These are phyloP conservation scores for Coleophoma crateriformis DNA, from an alignment of 2,329 filamentous ascomycete genomes.

Conservation along the genomic window DNA sequence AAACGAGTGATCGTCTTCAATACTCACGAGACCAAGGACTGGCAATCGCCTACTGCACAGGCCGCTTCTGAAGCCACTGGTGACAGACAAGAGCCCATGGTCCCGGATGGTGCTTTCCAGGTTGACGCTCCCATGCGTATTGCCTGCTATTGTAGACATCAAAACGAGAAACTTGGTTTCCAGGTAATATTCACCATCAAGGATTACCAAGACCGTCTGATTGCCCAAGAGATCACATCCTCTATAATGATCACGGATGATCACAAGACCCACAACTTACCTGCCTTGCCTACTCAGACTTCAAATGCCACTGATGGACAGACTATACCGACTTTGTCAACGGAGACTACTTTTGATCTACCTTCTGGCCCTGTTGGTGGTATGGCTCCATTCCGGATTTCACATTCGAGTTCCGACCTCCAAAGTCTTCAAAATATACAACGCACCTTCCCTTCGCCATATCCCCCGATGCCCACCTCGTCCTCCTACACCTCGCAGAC, in stretches of 20 bases:
- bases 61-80: constrained; percentile 38
- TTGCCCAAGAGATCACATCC: constrained; percentile 80
- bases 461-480: constrained; percentile 16
- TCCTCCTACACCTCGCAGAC: constrained; percentile 30
- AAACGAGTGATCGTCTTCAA: constrained; percentile 88
- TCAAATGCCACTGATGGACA: constrained; percentile 25
- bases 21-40: constrained; percentile 80
- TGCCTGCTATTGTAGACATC: constrained; percentile 93
- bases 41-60: constrained; percentile 58
- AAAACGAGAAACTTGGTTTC: constrained; percentile 89
- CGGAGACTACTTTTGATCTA: constrained; percentile 20
- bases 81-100: constrained; percentile 39
- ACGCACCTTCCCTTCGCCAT: constrained; percentile 38
- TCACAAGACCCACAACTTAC: constrained; percentile 73
- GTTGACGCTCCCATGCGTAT: constrained; percentile 91
- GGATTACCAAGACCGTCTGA: constrained; percentile 66
- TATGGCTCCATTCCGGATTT: constrained; percentile 44
- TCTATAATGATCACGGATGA: constrained; percentile 98
- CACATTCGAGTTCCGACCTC: constrained; percentile 59
- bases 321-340: constrained; percentile 35
- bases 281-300: constrained; percentile 25
- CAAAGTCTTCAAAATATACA: constrained; percentile 53
- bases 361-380: constrained; percentile 16
- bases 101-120: constrained; percentile 59
- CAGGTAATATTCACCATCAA: constrained; percentile 92